Percentiles rank a stretch among this genome's conserved stretches.
Conservation (phyloP, 306 rosid genomes). For the Purshia tridentata region DNA sequence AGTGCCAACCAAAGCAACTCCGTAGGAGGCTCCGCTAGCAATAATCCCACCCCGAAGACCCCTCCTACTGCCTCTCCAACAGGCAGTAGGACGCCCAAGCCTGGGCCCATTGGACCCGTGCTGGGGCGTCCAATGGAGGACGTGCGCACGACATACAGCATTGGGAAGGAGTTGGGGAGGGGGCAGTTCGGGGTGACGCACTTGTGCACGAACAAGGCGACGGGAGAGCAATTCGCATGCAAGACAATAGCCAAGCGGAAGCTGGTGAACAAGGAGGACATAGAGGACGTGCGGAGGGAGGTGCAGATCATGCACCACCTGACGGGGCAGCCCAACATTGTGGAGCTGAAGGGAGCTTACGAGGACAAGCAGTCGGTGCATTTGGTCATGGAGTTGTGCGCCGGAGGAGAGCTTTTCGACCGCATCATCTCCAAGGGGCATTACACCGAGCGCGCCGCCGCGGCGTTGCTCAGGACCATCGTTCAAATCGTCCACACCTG, state of each 20-base stretch:
- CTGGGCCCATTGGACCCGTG: conserved; percentile 51
- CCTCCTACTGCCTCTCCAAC: conserved; percentile 32
- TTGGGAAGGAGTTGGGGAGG: conserved; percentile 88
- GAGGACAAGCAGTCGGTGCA: conserved; percentile 92
- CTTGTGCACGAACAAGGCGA: conserved; percentile 65
- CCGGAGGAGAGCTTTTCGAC: conserved; percentile 93
- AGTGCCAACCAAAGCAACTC: too few species aligned
- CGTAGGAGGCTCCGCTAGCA: too few species aligned
- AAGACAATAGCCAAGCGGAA: conserved; percentile 92
- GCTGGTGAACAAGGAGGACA: conserved; percentile 72
- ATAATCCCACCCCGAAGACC: conserved; percentile 9
- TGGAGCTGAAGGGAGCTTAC: conserved; percentile 81
- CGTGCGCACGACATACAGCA: conserved; percentile 45
- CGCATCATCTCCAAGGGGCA: conserved; percentile 92
- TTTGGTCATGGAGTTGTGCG: conserved; percentile 92
- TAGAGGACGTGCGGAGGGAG: conserved; percentile 91
- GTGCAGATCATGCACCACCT: conserved; percentile 96
- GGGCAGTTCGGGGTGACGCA: conserved; percentile 95
- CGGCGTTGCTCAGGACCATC: conserved; percentile 71
- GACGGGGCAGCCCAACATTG: conserved; percentile 78
- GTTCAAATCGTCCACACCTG: conserved; percentile 91
- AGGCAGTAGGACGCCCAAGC: conserved; percentile 35
- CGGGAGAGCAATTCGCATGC: conserved; percentile 83
- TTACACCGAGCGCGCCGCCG: conserved; percentile 92
- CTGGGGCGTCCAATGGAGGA: conserved; percentile 92